Evolutionary conservation across 2,329 filamentous ascomycete species (phyloP).

Genomic region (Pestalotiopsis sp.): DNA sequence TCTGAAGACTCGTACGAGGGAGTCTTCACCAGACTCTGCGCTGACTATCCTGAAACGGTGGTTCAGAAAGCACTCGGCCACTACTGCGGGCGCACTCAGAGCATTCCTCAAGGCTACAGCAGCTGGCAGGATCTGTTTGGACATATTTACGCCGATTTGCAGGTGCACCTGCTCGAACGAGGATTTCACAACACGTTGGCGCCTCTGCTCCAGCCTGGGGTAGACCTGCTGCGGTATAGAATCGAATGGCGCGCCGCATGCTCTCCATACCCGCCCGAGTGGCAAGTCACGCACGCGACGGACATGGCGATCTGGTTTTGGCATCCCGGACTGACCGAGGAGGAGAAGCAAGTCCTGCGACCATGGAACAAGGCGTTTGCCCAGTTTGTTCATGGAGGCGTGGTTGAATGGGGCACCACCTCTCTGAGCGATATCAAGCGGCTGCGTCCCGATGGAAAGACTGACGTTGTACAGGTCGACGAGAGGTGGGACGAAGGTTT

Average conservation of each 20-base stretch:
- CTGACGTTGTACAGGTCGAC: constrained; percentile 9
- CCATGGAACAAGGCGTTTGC: constrained; percentile 15
- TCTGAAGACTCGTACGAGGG: constrained; percentile 12
- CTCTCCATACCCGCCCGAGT: constrained; percentile 9
- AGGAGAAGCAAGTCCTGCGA: constrained; percentile 11
- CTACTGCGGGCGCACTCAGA: constrained; percentile 5
- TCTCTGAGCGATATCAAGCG: constrained; percentile 5
- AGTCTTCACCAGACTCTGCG: constrained; percentile 11
- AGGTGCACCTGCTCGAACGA: constrained; percentile 14
- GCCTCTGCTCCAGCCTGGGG: constrained; percentile 10
- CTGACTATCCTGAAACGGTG: constrained; percentile 11
- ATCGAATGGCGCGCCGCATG: constrained; percentile 15
- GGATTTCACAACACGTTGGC: constrained; percentile 12
- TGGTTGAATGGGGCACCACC: constrained; percentile 11
- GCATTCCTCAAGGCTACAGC: constrained; percentile 4
- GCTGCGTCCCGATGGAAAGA: constrained; percentile 9
- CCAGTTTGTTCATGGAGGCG: constrained; percentile 9
- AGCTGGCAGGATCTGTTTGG: constrained; percentile 16
- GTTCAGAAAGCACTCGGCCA: constrained; percentile 4
- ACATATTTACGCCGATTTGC: constrained; percentile 12
- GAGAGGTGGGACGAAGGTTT: constrained; percentile 16
- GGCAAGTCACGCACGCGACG: constrained; percentile 14
- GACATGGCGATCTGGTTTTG: constrained; percentile 17
- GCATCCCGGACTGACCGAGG: constrained; percentile 10
- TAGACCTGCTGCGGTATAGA: constrained; percentile 15